Base-by-base conservation (phyloP, 2,329 filamentous ascomycete species). In the Botryotinia calthae region DNA sequence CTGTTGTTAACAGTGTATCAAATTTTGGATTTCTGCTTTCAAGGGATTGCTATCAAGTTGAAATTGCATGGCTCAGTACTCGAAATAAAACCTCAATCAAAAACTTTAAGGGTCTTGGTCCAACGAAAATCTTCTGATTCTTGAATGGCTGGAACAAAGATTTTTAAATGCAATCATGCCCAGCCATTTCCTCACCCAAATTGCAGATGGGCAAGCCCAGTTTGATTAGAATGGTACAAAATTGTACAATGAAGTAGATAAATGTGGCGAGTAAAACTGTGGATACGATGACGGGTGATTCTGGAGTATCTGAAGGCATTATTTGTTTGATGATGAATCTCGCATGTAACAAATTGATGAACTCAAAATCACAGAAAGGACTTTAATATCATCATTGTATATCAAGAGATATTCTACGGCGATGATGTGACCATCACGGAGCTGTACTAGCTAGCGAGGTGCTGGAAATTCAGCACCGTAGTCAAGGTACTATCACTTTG, bases 1-100 rank as follows among this genome's bases (percentile, higher is more conserved):
- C 12, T 54, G 0, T 51, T 51, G 10, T 2, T 6, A 51, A 4
- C 22, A 10, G 48, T 51, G 25, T 2, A 51, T 9, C 4, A 4
- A 25, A 5, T 1, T n/a, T 51, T n/a, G 25, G 4, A 1, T n/a
- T 14, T 1, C 25, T 51, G 3, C 4, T n/a, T n/a, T 14, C 3
- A n/a, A 54, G 4, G 5, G 7, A 16, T n/a, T 54, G 12, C 12
- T 7, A 1, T 6, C 12, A n/a, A 16, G 1, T 14, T 3, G 42
- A 44, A 44, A 14, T 4, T 44, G 4, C 5, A n/a, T 54, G 12
- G 48, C 25, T 54, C 25, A 6, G 18, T 20, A 18, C 18, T 46
- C 18, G 18, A 4, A 2, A 46, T 8, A 46, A 20, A 8, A 8
- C 44, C 7, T 18, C 16, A 46, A 20, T 46, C 18, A 18, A 20